Conservation (phyloP, 495 filamentous ascomycete genomes). For the Hypoxylon crocopeplum region DNA sequence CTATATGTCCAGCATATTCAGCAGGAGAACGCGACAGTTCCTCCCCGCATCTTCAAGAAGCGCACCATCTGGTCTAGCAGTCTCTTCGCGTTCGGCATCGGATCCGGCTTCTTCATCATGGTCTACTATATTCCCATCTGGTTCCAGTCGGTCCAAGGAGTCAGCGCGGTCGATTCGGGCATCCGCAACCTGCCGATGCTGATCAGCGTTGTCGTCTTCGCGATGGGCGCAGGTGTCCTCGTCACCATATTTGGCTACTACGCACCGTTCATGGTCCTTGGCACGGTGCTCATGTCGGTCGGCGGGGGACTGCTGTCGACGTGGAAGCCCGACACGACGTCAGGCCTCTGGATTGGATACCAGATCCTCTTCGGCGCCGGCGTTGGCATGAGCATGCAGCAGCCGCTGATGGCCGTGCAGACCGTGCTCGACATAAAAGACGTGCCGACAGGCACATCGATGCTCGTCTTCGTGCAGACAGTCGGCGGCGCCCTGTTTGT, state of each 20-base stretch:
- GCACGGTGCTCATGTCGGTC: conserved; percentile 64
- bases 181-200: conserved; percentile 81
- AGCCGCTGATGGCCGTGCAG: conserved; percentile 68
- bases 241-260: conserved; percentile 76
- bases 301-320: conserved; percentile 76
- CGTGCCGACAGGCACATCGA: conserved; percentile 69
- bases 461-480: conserved; percentile 74
- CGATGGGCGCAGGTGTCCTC: conserved; percentile 65
- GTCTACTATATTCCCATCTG: conserved; percentile 82
- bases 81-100: conserved; percentile 62
- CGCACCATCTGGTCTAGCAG: conserved; percentile 67
- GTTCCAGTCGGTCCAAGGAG: conserved; percentile 85
- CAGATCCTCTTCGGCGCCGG: conserved; percentile 72
- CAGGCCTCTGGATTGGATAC: conserved; percentile 77
- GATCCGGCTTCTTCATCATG: conserved; percentile 70
- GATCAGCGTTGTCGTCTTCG: conserved; percentile 64
- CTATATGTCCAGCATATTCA: background rate
- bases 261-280: conserved; percentile 72
- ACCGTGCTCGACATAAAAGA: conserved; percentile 67
- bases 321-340: conserved; percentile 59
- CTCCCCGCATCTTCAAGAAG: conserved; percentile 9
- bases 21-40: conserved; percentile 4
- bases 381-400: conserved; percentile 70
- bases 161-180: conserved; percentile 71
- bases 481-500: conserved; percentile 78